Base-by-base conservation (phyloP, 1,284 basidiomycete genomes). In the Apiotrichum montevideense region DNA sequence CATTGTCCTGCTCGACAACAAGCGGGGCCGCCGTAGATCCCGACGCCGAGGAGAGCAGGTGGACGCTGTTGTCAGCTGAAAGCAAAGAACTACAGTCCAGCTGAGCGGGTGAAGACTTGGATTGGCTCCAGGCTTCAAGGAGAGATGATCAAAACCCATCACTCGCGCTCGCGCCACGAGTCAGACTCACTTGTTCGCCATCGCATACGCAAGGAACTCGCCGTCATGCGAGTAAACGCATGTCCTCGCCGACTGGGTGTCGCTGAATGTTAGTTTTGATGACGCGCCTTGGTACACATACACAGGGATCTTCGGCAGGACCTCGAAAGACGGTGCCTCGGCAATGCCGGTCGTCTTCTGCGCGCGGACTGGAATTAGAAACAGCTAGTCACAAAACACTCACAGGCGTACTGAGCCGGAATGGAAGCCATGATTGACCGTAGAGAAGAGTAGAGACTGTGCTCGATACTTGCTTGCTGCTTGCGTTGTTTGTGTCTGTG, bases 341-440 rank as follows among this genome's bases (percentile, higher is more conserved):
- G 91, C 85, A 69, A 98, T 83, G 63, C 90, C 90, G 59, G 94
- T 80, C 56, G 84, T 83, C 84, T 96, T 98, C 83, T 95, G 92
- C 51, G 94, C 88, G 74, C 94, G 90, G 80, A 86, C 90, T 92
- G 71, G 15, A 35, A 21, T 40, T 1, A 48, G 14, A 37, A 14
- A 15, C 6, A 35, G 13, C 6, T 7, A n/a, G 13, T 21, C 37
- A 13, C 35, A 49, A 39, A 7, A 39, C 14, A 83, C 88, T 79
- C 58, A 90, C 88, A 90, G 70, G 87, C 86, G 63, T 76, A 76
- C 63, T 77, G 75, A 49, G 69, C 54, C n/a, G 21, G 21, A 21
- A 21, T 21, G 21, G 49, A 47, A 35, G 63, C 52, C 68, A 67
- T 72, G 41, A 42, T 42, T 8, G 13, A 39, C 21, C 21, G 21